phyloP scores from a whole-genome alignment of 2,329 filamentous ascomycete species.

The Calonectria multiphialidica region DNA sequence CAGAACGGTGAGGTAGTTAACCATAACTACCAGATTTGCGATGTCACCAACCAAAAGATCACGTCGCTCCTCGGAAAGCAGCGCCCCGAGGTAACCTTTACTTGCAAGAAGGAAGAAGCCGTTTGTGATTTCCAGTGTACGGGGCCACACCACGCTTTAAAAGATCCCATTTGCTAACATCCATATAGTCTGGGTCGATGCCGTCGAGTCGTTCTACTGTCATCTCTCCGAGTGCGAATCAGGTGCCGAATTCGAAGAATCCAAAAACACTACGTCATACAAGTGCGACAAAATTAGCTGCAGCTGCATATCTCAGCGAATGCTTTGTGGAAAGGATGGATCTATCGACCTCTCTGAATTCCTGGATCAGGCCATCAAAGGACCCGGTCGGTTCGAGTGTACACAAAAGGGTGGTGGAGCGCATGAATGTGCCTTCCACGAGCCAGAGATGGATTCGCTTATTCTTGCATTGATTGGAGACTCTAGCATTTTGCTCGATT shows the following conservation, averaged over 20 bases:
- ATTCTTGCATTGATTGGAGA: constrained; percentile 93
- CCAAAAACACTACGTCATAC: constrained; percentile 86
- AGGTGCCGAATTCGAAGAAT: constrained; percentile 73
- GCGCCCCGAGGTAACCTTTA: constrained; percentile 94
- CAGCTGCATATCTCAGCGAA: constrained; percentile 88
- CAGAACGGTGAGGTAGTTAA: constrained; percentile 90
- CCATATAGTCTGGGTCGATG: constrained; percentile 87
- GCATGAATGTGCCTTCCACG: constrained; percentile 84
- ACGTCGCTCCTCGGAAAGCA: constrained; percentile 85
- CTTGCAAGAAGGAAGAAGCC: constrained; percentile 79
- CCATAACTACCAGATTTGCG: constrained; percentile 97
- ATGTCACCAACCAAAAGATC: constrained; percentile 97
- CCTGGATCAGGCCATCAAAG: constrained; percentile 83
- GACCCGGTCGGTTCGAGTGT: constrained; percentile 88
- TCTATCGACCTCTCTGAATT: constrained; percentile 95
- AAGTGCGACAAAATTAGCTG: constrained; percentile 88
- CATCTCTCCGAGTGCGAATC: constrained; percentile 85
- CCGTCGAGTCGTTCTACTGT: constrained; percentile 96
- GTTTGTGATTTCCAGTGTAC: constrained; percentile 96
- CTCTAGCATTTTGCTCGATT: constrained; percentile 85
- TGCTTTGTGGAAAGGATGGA: constrained; percentile 92
- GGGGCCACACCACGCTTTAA: not conserved
- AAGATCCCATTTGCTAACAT: constrained; percentile 21
- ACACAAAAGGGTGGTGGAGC: constrained; percentile 71
- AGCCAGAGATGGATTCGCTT: constrained; percentile 92